Conservation (phyloP, 169 alveolate species). For the Cryptosporidium meleagridis region DNA sequence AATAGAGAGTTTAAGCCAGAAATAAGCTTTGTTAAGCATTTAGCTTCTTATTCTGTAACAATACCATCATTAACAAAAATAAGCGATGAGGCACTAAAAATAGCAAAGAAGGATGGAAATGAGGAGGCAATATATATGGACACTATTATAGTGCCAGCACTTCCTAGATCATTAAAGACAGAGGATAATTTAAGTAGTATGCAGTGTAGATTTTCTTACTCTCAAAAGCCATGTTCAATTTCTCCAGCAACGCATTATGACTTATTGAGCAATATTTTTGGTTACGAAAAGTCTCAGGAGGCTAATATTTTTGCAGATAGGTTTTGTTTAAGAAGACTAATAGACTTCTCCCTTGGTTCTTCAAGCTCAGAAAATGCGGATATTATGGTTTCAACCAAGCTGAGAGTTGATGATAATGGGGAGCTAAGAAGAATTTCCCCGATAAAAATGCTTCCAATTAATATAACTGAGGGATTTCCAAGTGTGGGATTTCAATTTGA, state of each 20-base stretch:
- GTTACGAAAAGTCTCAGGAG: background rate
- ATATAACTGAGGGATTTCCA: conserved; percentile 43
- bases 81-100: background rate
- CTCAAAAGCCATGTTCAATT: conserved; percentile 26
- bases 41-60: conserved; percentile 39
- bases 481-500: conserved; percentile 68
- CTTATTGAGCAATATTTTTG: background rate
- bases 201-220: conserved; percentile 34
- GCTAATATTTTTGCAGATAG: conserved; percentile 35
- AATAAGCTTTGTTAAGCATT: conserved; percentile 5
- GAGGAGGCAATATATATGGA: background rate
- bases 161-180: conserved; percentile 27
- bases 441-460: conserved; percentile 23
- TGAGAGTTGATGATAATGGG: conserved; percentile 1
- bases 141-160: conserved; percentile 46
- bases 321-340: conserved; percentile 43
- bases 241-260: conserved; percentile 60
- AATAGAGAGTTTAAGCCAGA: conserved; percentile 13
- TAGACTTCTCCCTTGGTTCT: conserved; percentile 1
- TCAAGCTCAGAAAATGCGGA: conserved; percentile 7
- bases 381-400: conserved; percentile 17
- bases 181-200: conserved; percentile 33
- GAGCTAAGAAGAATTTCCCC: background rate
- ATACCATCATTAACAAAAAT: background rate
- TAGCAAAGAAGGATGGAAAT: background rate